A percentile compares a stretch with the other conserved stretches of the same genome.
Evolutionary conservation across 148 eudicot species (phyloP).

Genomic region (Heliosperma pusillum): DNA sequence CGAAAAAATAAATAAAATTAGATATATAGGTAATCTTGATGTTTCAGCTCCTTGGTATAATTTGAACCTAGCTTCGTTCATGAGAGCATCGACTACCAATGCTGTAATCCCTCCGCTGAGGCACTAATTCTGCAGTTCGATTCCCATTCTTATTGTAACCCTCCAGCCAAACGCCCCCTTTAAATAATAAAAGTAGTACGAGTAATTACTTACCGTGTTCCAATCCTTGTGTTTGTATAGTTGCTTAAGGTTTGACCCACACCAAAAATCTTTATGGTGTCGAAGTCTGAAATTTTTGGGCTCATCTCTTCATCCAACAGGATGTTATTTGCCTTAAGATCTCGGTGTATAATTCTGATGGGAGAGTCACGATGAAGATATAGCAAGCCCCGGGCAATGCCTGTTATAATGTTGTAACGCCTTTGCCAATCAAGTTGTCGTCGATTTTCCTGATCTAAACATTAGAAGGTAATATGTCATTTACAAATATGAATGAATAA

Average conservation of each 20-base stretch:
- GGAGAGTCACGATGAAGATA: constrained; percentile 30
- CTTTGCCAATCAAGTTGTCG: constrained; percentile 18
- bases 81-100: no score
- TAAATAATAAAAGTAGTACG: no score
- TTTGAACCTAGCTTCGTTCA: no score
- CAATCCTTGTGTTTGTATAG: constrained; percentile 18
- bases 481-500: no score
- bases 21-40: no score
- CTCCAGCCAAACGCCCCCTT: no score
- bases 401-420: constrained; percentile 24
- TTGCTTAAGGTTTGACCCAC: constrained; percentile 19
- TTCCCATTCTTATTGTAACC: no score
- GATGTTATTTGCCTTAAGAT: constrained; percentile 23
- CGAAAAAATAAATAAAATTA: no score
- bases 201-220: constrained; percentile 21
- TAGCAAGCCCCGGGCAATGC: constrained; percentile 28
- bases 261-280: constrained; percentile 24
- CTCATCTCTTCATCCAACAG: constrained; percentile 18
- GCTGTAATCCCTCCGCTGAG: no score
- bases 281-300: constrained; percentile 31
- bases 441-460: constrained; percentile 11
- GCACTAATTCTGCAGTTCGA: no score
- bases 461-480: background rate
- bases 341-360: constrained; percentile 21
- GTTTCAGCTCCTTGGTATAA: no score